phyloP scores from a whole-genome alignment of 352 stramenopile genomes.

The Sclerospora graminicola region DNA sequence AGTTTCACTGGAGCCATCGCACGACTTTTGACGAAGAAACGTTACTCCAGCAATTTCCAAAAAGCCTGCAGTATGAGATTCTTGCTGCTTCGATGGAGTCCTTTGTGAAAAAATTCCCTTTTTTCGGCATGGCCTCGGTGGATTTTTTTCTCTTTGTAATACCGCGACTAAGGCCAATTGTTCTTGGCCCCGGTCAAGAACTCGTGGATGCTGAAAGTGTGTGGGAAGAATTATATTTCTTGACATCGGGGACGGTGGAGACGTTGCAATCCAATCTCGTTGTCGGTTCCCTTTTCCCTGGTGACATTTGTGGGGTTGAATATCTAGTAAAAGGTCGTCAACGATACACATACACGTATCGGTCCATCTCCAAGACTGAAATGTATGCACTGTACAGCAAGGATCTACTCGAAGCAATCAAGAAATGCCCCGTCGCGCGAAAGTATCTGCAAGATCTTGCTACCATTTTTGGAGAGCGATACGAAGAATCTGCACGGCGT shows the following conservation, averaged over 20 bases:
- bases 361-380: too few relatives aligned
- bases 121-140: conserved; percentile 63
- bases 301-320: too few relatives aligned
- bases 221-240: conserved; percentile 76
- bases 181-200: conserved; percentile 42
- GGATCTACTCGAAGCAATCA: conserved; percentile 46
- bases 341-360: too few relatives aligned
- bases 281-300: conserved; percentile 40
- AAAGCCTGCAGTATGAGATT: too few relatives aligned
- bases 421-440: conserved; percentile 50
- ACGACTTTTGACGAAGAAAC: conserved; percentile 68
- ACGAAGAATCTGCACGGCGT: conserved; percentile 41
- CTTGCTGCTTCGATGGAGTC: conserved; percentile 58
- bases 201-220: conserved; percentile 71
- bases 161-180: conserved; percentile 47
- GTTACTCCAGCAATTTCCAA: conserved; percentile 57
- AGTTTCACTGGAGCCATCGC: too few relatives aligned
- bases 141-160: conserved; percentile 70
- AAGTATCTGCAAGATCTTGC: conserved; percentile 61
- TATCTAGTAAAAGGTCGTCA: too few relatives aligned
- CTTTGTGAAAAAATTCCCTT: conserved; percentile 71
- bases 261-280: conserved; percentile 49
- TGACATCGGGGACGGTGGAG: conserved; percentile 46
- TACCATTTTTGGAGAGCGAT: conserved; percentile 43
- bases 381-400: conserved; percentile 42